Evolutionary conservation across 2,329 filamentous ascomycete species (phyloP).

Genomic region (Xylariaceae sp.): DNA sequence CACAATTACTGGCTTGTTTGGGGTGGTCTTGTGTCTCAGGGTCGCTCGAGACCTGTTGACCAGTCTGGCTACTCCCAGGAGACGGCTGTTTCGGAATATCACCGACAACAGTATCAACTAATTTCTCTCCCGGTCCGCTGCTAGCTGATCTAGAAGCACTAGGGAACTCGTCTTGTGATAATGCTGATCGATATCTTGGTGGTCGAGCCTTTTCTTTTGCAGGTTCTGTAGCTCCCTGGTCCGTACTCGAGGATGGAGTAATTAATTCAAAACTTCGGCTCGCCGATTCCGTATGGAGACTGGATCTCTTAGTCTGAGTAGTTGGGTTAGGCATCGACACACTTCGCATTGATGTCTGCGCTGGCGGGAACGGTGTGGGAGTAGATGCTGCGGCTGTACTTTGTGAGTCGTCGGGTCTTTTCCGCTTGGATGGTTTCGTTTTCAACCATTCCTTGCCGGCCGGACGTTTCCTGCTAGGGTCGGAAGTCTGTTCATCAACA

Average conservation of each 20-base stretch:
- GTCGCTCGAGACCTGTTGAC: neutral
- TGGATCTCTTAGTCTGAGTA: neutral
- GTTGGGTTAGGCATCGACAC: constrained; percentile 9
- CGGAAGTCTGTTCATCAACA: neutral
- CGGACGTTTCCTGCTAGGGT: constrained; percentile 27
- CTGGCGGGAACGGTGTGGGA: constrained; percentile 24
- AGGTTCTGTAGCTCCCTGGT: constrained; percentile 11
- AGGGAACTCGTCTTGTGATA: neutral
- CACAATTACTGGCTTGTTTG: neutral
- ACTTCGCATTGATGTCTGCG: constrained; percentile 3
- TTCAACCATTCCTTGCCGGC: constrained; percentile 34
- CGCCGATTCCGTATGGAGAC: neutral
- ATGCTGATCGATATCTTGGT: neutral
- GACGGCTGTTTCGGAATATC: neutral
- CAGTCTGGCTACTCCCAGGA: neutral
- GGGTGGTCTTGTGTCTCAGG: neutral
- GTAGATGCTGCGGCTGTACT: constrained; percentile 18
- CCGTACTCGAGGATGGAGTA: constrained; percentile 32
- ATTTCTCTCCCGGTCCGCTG: neutral
- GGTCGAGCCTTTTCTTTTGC: neutral
- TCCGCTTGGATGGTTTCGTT: constrained; percentile 31
- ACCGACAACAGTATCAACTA: neutral
- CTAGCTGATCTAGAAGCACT: neutral
- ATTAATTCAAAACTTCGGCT: constrained; percentile 32
- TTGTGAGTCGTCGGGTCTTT: constrained; percentile 23